Percentiles rank a stretch among this genome's conserved stretches.
These are phyloP conservation scores for Thelephora terrestris DNA, from an alignment of 1,284 basidiomycete genomes.

Conservation along the genomic window DNA sequence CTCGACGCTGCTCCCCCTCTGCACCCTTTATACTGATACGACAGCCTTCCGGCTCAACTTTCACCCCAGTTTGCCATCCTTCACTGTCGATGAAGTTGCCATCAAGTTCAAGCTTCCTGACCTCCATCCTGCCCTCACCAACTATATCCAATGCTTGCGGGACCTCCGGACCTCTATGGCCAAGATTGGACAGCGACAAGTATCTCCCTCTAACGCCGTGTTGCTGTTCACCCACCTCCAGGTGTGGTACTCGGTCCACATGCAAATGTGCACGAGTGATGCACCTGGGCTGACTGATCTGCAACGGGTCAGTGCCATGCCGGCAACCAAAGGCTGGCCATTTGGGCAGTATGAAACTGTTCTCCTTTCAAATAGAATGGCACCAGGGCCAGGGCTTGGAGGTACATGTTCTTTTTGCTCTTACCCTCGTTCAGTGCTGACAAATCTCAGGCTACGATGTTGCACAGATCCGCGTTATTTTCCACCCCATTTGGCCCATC, in stretches of 20 bases:
- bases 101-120: too few relatives aligned
- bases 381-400: background rate
- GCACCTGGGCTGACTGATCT: too few relatives aligned
- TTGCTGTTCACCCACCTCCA: background rate
- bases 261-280: too few relatives aligned
- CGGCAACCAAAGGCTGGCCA: too few relatives aligned
- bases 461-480: background rate
- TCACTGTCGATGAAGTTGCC: conserved; percentile 16
- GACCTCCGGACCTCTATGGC: background rate
- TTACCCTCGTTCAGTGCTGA: background rate
- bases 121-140: conserved; percentile 17
- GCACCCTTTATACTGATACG: conserved; percentile 10
- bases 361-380: background rate
- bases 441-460: background rate
- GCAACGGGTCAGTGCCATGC: too few relatives aligned
- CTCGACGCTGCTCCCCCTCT: conserved; percentile 1
- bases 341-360: background rate
- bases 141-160: conserved; percentile 13
- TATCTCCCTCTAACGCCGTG: background rate
- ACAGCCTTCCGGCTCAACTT: conserved; percentile 18
- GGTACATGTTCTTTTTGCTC: background rate
- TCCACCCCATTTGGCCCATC: background rate
- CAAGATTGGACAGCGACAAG: too few relatives aligned
- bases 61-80: conserved; percentile 9
- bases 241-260: background rate